Base-by-base conservation (phyloP, 371 early-diverging fungal species). In the Phascolomyces articulosus region DNA sequence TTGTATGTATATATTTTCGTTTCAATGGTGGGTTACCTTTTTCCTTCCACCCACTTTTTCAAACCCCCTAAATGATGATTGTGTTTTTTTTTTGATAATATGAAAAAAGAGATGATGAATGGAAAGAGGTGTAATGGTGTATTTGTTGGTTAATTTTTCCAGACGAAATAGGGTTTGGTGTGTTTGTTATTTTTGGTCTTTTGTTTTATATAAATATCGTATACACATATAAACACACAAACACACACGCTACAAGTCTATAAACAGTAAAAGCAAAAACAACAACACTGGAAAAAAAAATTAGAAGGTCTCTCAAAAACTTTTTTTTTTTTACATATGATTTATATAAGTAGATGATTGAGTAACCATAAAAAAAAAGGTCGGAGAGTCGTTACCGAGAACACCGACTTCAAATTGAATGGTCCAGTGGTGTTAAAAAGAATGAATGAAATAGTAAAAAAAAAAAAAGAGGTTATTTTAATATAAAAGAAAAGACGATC, bases 261-360 rank as follows among this genome's bases (percentile, higher is more conserved):
- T 51, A 51, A 51, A 51, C 23, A 51, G 51, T 58, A 58, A 51
- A 49, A 29, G 15, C 16, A 28, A 56, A 64, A 48, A 65, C 58
- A 47, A 21, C 21, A 15, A n/a, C 18, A 11, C 44, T 44, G 15
- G 34, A 53, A 31, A 58, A 65, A 53, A 58, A 26, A 59, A n/a
- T 13, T 44, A n/a, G 38, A n/a, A n/a, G n/a, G n/a, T n/a, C n/a
- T n/a, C n/a, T n/a, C n/a, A n/a, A n/a, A n/a, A n/a, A n/a, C n/a
- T n/a, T n/a, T n/a, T n/a, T n/a, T n/a, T n/a, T n/a, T n/a, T 38
- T 38, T 38, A 9, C 13, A 13, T 6, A 38, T 38, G 38, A 38
- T 38, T 9, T 38, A 38, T 38, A 38, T 9, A 38, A 38, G 38
- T 38, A 9, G 38, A 38, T n/a, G n/a, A n/a, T n/a, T n/a, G n/a